Evolutionary conservation across 176 grass and related monocot species (phyloP).

Genomic region (Canna indica): DNA sequence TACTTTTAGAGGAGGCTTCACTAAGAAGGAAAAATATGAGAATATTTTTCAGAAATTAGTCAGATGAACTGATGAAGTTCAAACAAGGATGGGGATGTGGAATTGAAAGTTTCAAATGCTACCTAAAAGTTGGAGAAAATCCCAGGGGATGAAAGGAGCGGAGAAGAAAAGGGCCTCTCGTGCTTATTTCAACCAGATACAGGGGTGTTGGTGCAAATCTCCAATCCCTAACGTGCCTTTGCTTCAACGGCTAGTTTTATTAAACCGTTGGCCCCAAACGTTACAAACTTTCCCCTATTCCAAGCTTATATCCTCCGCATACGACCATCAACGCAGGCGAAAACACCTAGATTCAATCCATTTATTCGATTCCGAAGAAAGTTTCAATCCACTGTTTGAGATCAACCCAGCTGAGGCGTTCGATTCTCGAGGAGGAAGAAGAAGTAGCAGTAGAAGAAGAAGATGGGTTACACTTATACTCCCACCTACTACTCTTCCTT

Average conservation of each 20-base stretch:
- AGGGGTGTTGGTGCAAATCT: no score
- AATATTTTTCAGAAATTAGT: no score
- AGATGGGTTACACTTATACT: slow-evolving; percentile 68
- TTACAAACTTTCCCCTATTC: not conserved
- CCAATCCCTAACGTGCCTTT: not conserved
- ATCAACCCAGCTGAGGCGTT: not conserved
- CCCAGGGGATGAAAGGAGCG: not conserved
- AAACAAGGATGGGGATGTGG: no score
- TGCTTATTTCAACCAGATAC: not conserved
- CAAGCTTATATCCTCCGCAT: not conserved
- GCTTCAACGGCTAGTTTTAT: not conserved
- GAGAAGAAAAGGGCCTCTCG: not conserved
- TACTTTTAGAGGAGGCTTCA: no score
- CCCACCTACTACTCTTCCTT: slow-evolving; percentile 89
- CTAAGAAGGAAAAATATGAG: no score
- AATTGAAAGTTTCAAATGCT: no score
- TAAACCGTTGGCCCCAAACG: not conserved
- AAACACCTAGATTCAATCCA: not conserved
- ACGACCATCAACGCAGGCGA: not conserved
- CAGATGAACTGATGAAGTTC: no score
- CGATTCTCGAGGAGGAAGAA: not conserved
- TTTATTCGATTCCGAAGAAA: not conserved
- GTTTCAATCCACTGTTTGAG: not conserved
- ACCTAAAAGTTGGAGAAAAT: no score
- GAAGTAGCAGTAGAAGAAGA: not conserved